A percentile compares a stretch with the other conserved stretches of the same genome.
phyloP scores from a whole-genome alignment of 2,329 filamentous ascomycete species.

The Ilyonectria mors-panacis region DNA sequence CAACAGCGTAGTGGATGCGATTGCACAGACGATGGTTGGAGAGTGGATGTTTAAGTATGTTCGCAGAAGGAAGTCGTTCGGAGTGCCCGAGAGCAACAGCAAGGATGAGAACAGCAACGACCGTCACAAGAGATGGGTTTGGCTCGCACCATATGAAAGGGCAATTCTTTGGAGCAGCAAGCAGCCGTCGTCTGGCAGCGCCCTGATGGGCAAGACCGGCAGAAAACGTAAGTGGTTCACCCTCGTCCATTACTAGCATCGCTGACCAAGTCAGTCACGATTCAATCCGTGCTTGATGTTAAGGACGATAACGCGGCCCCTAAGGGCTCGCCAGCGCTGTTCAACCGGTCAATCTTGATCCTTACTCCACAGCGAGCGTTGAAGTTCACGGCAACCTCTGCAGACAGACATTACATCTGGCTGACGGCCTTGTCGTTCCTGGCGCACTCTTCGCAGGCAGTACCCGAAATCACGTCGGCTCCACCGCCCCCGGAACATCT shows the following conservation, averaged over 20 bases:
- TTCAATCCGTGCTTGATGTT: slow-evolving; percentile 97
- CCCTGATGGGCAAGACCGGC: slow-evolving; percentile 93
- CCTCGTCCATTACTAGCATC: slow-evolving; percentile 29
- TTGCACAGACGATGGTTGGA: slow-evolving; percentile 98
- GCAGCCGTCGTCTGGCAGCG: slow-evolving; percentile 89
- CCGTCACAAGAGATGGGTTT: slow-evolving; percentile 97
- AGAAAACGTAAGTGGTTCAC: slow-evolving; percentile 83
- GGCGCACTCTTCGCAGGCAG: slow-evolving; percentile 86
- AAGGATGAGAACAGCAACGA: slow-evolving; percentile 81
- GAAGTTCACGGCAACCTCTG: slow-evolving; percentile 89
- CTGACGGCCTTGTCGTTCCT: slow-evolving; percentile 95
- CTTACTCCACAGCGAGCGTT: slow-evolving; percentile 92
- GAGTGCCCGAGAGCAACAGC: slow-evolving; percentile 76
- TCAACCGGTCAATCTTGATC: slow-evolving; percentile 95
- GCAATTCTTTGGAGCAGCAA: slow-evolving; percentile 99
- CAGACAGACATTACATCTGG: slow-evolving; percentile 95
- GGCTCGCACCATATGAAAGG: slow-evolving; percentile 96
- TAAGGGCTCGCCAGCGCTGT: slow-evolving; percentile 76
- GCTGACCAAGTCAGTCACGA: slow-evolving; percentile 76
- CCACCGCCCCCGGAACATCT: slow-evolving; percentile 60
- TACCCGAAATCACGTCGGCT: slow-evolving; percentile 78
- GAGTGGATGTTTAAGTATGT: slow-evolving; percentile 98
- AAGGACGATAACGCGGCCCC: slow-evolving; percentile 92
- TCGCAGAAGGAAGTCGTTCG: slow-evolving; percentile 90
- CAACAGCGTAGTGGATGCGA: slow-evolving; percentile 91